Evolutionary conservation across 495 filamentous ascomycete genomes (phyloP), one percentile per base, ranked within the genome.

Genomic region (Hypoxylon crocopeplum): DNA sequence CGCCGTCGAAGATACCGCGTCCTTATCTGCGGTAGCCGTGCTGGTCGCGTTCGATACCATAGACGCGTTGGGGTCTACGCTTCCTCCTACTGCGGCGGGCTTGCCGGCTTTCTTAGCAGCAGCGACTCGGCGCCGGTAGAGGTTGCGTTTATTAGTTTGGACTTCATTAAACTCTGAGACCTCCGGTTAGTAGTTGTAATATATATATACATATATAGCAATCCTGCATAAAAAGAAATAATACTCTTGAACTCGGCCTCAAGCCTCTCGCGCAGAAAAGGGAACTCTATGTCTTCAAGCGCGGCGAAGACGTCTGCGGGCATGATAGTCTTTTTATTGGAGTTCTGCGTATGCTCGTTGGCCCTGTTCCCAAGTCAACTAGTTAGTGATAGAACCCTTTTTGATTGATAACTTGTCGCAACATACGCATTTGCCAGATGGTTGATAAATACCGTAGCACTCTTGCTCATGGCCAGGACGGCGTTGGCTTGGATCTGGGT

Each of bases 401-500:
- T 22, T 22, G 37, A 44, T 32, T 2, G 27, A 8, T 40, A 11
- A 15, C 21, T 48, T 30, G 3, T 57, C 7, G 30, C 12, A 1
- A 77, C 87, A 49, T 86, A 98, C 93, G 87, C 82, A 56, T 86
- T 84, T 34, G 90, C 88, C 21, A 98, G 75, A 71, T 97, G 93
- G 68, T 85, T 97, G 24, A 98, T 86, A 70, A 98, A 98, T 0
- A 98, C 91, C 1, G 92, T 96, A 3, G 93, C 92, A 49, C 89
- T 88, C 77, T 98, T 97, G 58, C 88, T 89, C 71, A 98, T 85
- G 0, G 95, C 94, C 21, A 94, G 69, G 30, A 97, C 82, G 3
- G 94, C 94, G 73, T 97, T 93, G 58, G 92, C 96, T 64, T 96
- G 91, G 45, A 98, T 90, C 58, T 91, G 89, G 1, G 94, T 97